Percentiles rank a stretch among this genome's conserved stretches.
phyloP scores from a whole-genome alignment of 305 asterid species.

The Caryopteris hybrid region DNA sequence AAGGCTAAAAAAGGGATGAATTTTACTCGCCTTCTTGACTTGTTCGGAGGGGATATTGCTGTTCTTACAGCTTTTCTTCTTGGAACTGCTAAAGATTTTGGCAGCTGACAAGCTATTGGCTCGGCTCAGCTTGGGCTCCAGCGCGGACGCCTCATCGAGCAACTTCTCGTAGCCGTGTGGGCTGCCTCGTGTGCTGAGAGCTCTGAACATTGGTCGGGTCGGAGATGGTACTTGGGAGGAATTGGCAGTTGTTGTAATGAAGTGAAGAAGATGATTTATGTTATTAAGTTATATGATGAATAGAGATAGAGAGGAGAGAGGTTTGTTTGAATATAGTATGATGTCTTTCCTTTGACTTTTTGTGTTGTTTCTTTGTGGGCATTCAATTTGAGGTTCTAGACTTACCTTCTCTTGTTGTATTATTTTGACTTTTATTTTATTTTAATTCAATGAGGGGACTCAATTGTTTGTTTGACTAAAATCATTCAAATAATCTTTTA shows the following conservation, averaged over 20 bases:
- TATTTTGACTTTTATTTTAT: too few relatives aligned
- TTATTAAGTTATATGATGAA: too few relatives aligned
- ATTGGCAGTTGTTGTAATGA: too few relatives aligned
- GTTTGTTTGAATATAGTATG: neutral
- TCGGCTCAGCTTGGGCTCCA: conserved; percentile 35
- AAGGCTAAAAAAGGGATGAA: conserved; percentile 67
- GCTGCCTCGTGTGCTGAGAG: conserved; percentile 40
- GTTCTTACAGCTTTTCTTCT: neutral
- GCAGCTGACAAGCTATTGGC: conserved; percentile 44
- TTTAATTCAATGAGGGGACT: too few relatives aligned
- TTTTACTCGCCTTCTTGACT: conserved; percentile 52
- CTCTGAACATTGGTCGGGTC: conserved; percentile 46
- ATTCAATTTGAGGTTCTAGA: neutral
- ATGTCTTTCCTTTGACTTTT: neutral
- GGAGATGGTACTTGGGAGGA: too few relatives aligned
- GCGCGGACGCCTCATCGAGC: neutral
- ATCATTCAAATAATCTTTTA: neutral
- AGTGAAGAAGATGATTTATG: too few relatives aligned
- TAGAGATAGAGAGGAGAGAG: too few relatives aligned
- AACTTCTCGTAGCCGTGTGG: conserved; percentile 45
- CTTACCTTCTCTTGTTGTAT: neutral
- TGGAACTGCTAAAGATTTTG: conserved; percentile 15
- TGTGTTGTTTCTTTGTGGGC: neutral
- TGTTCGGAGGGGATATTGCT: conserved; percentile 15
- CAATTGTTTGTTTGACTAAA: neutral